Conservation (phyloP, 805 yeast genomes). For the Wickerhamiella vanderwaltii region DNA sequence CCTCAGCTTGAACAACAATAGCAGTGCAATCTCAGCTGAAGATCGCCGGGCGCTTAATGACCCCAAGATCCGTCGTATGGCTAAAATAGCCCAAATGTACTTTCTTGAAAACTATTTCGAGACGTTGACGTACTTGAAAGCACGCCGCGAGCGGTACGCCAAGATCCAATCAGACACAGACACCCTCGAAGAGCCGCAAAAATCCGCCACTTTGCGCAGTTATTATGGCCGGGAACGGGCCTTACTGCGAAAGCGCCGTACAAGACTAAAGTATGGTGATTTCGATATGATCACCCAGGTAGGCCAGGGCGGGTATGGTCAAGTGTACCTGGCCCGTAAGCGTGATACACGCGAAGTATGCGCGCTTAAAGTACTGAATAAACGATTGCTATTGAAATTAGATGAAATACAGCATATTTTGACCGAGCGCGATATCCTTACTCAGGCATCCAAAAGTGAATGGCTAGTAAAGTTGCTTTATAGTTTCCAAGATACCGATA, state of each 20-base stretch:
- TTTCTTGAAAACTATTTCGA: slow-evolving; percentile 94
- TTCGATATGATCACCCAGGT: slow-evolving; percentile 95
- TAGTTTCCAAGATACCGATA: slow-evolving; percentile 88
- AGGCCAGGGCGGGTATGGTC: slow-evolving; percentile 99
- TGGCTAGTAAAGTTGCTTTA: slow-evolving; percentile 91
- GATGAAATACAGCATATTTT: slow-evolving; percentile 93
- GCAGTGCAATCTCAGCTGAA: background rate
- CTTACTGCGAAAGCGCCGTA: slow-evolving; percentile 71
- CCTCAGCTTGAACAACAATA: background rate
- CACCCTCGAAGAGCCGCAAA: slow-evolving; percentile 30
- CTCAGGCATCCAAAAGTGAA: slow-evolving; percentile 79
- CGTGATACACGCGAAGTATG: slow-evolving; percentile 90
- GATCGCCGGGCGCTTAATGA: slow-evolving; percentile 41
- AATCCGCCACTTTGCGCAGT: slow-evolving; percentile 55
- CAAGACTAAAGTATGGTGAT: slow-evolving; percentile 88
- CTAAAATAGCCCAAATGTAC: slow-evolving; percentile 85
- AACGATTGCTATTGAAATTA: slow-evolving; percentile 69
- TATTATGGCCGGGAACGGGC: slow-evolving; percentile 79
- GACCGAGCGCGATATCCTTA: slow-evolving; percentile 91
- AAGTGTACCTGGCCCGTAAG: slow-evolving; percentile 91
- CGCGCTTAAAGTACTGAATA: slow-evolving; percentile 85
- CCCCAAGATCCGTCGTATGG: slow-evolving; percentile 71
- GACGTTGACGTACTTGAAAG: slow-evolving; percentile 81
- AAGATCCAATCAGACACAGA: slow-evolving; percentile 46
- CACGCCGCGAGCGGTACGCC: slow-evolving; percentile 68